Base-by-base conservation (phyloP, 768 basidiomycete species). In the Amanita rubescens region DNA sequence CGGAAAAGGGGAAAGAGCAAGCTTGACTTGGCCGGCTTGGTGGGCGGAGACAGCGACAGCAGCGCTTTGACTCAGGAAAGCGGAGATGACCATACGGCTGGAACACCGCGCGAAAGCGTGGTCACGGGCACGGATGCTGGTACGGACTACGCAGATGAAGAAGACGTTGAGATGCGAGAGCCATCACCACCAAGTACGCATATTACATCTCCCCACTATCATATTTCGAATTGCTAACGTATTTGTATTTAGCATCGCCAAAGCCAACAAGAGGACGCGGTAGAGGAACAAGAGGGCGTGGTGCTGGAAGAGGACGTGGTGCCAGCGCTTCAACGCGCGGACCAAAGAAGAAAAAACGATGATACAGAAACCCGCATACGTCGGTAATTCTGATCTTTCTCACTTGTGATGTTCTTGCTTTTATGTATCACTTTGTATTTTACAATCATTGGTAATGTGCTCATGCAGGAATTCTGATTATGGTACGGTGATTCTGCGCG, bases 31-130 rank as follows among this genome's bases (percentile, higher is more conserved):
- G 85, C 87, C 0, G 87, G 87, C 0, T 67, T 90, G n/a, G 79
- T 90, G 2, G 82, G 80, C 12, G 88, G 88, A 1, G 87, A 91
- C 61, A 90, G 89, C 62, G 89, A 90, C 58, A 88, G 86, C 60
- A 90, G 89, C 58, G 89, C 85, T 24, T 65, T 91, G 60, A 91
- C 88, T 3, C 82, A 87, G 63, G 87, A 90, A 65, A 90, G 87
- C 56, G 87, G 82, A 6, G 89, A 90, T 53, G 89, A 91, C 62
- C 79, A 74, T 43, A 70, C 67, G 5, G 71, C 67, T 15, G 81
- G 77, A 22, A 84, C 83, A 8, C 81, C 83, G 0, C 71, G 79
- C 60, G 84, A 80, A 32, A 88, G 86, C 57, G 75, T 81, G 30
- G 74, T 81, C 15, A 88, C 87, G 2, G 85, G 79, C 25, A 87